Conservation (phyloP, 495 filamentous ascomycete species). For the Podospora pseudocomata region DNA sequence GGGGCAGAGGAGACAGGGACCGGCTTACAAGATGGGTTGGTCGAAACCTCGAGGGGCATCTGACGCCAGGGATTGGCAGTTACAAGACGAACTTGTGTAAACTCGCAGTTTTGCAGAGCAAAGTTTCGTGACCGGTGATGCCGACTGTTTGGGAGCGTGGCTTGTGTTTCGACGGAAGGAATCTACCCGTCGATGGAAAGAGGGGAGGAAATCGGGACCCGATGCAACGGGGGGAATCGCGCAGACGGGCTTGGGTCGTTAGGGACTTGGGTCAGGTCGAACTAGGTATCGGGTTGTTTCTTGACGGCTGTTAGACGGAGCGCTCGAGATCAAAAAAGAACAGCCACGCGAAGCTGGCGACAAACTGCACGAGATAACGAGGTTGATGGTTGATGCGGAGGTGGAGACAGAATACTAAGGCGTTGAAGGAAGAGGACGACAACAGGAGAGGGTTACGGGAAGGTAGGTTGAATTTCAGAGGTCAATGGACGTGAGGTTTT, state of each 20-base stretch:
- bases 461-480: constrained; percentile 22
- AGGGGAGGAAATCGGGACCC: constrained; percentile 1
- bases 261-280: not conserved
- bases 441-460: constrained; percentile 10
- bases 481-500: constrained; percentile 30
- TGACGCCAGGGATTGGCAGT: constrained; percentile 2
- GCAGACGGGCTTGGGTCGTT: not conserved
- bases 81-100: constrained; percentile 4
- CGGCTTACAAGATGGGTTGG: not conserved
- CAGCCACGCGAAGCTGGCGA: constrained; percentile 13
- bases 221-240: not conserved
- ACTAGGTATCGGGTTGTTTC: not conserved
- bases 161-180: constrained; percentile 4
- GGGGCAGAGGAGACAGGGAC: not conserved
- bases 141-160: not conserved
- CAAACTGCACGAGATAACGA: constrained; percentile 10
- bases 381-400: constrained; percentile 4
- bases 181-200: constrained; percentile 1
- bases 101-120: not conserved
- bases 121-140: not conserved
- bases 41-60: constrained; percentile 3
- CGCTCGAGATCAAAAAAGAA: not conserved
- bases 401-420: constrained; percentile 12
- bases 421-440: constrained; percentile 12
- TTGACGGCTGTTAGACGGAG: not conserved